phyloP scores from a whole-genome alignment of 225 moss, liverwort and hornwort species.

The Climacium dendroides region DNA sequence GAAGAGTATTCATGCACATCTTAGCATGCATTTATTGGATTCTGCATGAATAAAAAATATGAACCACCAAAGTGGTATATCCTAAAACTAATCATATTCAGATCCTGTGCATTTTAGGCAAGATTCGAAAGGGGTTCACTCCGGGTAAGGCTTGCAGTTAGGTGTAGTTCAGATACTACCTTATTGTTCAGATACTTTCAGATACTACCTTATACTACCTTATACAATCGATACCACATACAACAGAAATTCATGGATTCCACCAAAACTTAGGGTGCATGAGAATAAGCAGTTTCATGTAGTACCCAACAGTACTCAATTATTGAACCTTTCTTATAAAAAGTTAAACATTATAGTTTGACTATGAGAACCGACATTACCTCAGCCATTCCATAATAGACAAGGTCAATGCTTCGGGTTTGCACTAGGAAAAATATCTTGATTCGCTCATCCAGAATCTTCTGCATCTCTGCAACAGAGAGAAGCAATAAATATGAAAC shows the following conservation, averaged over 20 bases:
- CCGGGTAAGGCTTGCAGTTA: background rate
- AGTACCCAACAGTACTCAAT: background rate
- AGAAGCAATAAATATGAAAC: background rate
- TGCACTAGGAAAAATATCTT: background rate
- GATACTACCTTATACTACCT: too few species aligned
- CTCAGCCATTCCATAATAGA: conserved; percentile 12
- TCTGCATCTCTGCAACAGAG: conserved; percentile 4
- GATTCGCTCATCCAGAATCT: background rate
- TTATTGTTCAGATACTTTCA: too few species aligned
- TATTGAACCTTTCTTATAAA: background rate
- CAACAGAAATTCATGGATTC: background rate
- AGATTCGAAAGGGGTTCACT: background rate
- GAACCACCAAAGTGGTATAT: background rate
- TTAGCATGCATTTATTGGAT: background rate
- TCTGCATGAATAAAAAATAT: background rate
- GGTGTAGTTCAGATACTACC: background rate
- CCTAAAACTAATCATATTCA: background rate
- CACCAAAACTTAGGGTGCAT: background rate
- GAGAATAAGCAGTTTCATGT: background rate
- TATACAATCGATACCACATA: background rate
- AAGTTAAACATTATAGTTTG: background rate
- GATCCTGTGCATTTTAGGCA: background rate
- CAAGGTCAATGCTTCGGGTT: conserved; percentile 9
- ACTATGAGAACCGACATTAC: background rate
- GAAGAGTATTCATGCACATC: background rate